Base-by-base conservation (phyloP, 2,329 filamentous ascomycete genomes). In the Rhinocladiella mackenziei region DNA sequence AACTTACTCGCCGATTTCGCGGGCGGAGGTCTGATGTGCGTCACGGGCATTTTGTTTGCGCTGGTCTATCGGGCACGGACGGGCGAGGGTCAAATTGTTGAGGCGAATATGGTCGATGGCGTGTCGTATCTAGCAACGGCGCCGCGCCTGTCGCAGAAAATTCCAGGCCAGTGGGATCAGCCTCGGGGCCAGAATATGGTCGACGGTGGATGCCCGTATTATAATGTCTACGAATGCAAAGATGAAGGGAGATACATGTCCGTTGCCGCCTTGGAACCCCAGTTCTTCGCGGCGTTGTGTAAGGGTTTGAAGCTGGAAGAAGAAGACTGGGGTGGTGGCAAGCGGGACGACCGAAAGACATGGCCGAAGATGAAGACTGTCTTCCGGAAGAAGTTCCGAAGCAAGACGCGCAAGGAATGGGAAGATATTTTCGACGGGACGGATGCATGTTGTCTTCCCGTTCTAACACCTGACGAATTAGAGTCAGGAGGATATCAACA, bases 31-130 rank as follows among this genome's bases (percentile, higher is more conserved):
- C 82, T 84, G 1, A 81, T 81, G 54, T 81, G 92, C 30, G 87
- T 92, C 58, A 72, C 89, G 46, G 91, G 89, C 0, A 80, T 97
- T 3, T 64, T 96, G 43, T 71, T 96, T 14, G 91, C 92, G 0
- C 65, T 97, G 47, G 58, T 94, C 7, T 48, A 51, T 14, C 43
- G 56, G 5, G 80, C 10, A 72, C 68, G 65, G 31, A 81, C 73
- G 0, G 87, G 87, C 0, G 69, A 68, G 2, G 91, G 91, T 0
- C 91, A 96, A 67, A 83, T 96, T 9, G 89, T 97, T 5, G 88
- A 96, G 68, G 87, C 86, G 11, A 96, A 94, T 65, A 97, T 97
- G 91, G 91, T 96, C 10, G 91, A 97, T 67, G 91, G 91, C 6
- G 79, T 77, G 15, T 78, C 81, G 25, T 91, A 91, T 64, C 69